Conservation (phyloP, 306 rosid genomes). For the Abrus precatorius region DNA sequence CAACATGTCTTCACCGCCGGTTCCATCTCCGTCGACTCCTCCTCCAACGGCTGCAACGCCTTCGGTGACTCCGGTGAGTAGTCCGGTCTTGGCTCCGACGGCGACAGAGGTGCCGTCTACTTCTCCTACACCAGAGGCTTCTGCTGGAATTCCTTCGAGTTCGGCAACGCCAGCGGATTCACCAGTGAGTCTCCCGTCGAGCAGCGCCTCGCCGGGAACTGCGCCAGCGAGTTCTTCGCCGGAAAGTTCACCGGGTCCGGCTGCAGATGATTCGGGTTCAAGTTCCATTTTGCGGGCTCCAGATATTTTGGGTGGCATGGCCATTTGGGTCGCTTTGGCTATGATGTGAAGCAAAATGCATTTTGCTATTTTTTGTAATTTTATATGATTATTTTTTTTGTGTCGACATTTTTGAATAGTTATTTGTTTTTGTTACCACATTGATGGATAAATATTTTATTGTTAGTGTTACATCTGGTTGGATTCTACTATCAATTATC, state of each 20-base stretch:
- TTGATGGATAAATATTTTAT: slow-evolving; percentile 8
- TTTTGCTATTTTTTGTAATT: slow-evolving; percentile 9
- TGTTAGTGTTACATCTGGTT: not conserved
- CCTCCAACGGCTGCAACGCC: slow-evolving; percentile 54
- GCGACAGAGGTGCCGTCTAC: slow-evolving; percentile 62
- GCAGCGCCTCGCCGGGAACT: slow-evolving; percentile 54
- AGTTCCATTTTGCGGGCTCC: slow-evolving; percentile 46
- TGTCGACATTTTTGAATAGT: not conserved
- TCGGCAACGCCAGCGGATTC: slow-evolving; percentile 62
- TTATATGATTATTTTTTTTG: not conserved
- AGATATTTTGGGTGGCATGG: slow-evolving; percentile 53
- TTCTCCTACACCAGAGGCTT: slow-evolving; percentile 55
- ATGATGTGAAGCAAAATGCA: slow-evolving; percentile 29
- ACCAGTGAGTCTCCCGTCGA: slow-evolving; percentile 67
- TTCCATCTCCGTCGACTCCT: slow-evolving; percentile 53
- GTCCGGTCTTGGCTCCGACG: slow-evolving; percentile 60
- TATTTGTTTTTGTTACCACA: not conserved
- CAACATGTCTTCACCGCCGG: slow-evolving; percentile 60
- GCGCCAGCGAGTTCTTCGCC: slow-evolving; percentile 69
- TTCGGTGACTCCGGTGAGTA: slow-evolving; percentile 49
- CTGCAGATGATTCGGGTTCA: slow-evolving; percentile 65
- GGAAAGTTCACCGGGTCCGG: slow-evolving; percentile 62
- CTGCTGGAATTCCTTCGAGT: slow-evolving; percentile 63
- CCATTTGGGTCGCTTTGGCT: slow-evolving; percentile 61
- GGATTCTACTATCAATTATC: too few relatives aligned